Evolutionary conservation across 164 flowering plant species (phyloP).

Genomic region (Saururus chinensis): DNA sequence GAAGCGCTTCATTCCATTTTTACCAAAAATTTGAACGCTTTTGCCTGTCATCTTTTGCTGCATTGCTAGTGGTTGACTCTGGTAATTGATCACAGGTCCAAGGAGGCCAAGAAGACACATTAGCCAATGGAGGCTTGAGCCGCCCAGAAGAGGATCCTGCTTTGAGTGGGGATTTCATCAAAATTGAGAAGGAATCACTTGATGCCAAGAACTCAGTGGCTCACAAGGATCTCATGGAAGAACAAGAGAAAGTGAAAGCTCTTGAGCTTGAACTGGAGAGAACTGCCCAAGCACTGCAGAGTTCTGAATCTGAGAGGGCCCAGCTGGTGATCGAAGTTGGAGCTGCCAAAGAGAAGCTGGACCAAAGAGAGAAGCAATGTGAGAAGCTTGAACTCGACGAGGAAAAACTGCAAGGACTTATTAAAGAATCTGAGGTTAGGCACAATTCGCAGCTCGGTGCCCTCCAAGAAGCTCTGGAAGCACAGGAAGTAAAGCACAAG

Average conservation of each 20-base stretch:
- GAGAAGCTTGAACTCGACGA: constrained; percentile 51
- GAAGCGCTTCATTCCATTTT: not conserved
- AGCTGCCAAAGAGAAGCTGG: constrained; percentile 39
- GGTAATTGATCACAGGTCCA: constrained; percentile 7
- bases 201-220: constrained; percentile 27
- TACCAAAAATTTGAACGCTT: not conserved
- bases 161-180: constrained; percentile 78
- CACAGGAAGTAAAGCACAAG: constrained; percentile 53
- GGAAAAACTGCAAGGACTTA: constrained; percentile 42
- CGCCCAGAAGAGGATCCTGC: constrained; percentile 44
- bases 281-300: constrained; percentile 36
- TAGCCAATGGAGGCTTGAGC: constrained; percentile 13
- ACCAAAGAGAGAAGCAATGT: constrained; percentile 32
- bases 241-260: constrained; percentile 53
- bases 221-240: constrained; percentile 43
- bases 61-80: not conserved
- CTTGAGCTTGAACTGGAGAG: constrained; percentile 64
- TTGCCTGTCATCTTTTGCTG: not conserved
- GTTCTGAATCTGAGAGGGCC: constrained; percentile 49
- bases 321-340: constrained; percentile 39
- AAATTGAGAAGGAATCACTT: constrained; percentile 73
- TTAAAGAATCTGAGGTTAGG: constrained; percentile 40
- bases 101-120: constrained; percentile 7
- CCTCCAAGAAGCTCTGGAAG: constrained; percentile 52
- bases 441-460: constrained; percentile 33